A percentile compares a stretch with the other conserved stretches of the same genome.
phyloP scores from a whole-genome alignment of 169 alveolate species.

The Plasmodium sp. region DNA sequence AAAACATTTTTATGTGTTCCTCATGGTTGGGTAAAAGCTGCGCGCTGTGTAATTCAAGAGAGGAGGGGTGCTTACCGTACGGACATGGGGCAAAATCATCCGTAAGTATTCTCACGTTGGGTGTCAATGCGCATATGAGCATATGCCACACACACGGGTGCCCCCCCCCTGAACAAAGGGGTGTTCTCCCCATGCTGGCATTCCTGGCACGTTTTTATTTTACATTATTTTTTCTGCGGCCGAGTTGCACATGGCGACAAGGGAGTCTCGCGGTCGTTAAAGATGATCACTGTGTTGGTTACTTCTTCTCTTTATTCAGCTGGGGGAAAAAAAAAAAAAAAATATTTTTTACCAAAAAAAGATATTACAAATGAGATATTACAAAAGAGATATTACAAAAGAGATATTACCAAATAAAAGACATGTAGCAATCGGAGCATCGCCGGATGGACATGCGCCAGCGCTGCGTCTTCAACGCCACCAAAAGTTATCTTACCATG shows the following conservation, averaged over 20 bases:
- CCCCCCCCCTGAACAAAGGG: neutral
- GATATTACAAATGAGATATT: neutral
- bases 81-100: neutral
- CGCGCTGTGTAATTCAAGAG: neutral
- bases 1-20: neutral
- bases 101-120: neutral
- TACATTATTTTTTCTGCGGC: neutral
- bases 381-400: neutral
- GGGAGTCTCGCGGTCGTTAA: neutral
- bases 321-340: neutral
- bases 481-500: neutral
- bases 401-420: neutral
- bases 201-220: neutral
- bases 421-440: neutral
- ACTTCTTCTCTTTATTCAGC: neutral
- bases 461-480: neutral
- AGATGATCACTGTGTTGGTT: neutral
- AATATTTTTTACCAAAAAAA: neutral
- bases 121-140: neutral
- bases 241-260: neutral
- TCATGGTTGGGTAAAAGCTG: neutral
- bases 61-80: neutral
- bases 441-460: neutral
- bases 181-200: neutral
- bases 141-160: too few relatives aligned